phyloP scores from a whole-genome alignment of 139 green algal genomes.

The Micromonas pusilla region DNA sequence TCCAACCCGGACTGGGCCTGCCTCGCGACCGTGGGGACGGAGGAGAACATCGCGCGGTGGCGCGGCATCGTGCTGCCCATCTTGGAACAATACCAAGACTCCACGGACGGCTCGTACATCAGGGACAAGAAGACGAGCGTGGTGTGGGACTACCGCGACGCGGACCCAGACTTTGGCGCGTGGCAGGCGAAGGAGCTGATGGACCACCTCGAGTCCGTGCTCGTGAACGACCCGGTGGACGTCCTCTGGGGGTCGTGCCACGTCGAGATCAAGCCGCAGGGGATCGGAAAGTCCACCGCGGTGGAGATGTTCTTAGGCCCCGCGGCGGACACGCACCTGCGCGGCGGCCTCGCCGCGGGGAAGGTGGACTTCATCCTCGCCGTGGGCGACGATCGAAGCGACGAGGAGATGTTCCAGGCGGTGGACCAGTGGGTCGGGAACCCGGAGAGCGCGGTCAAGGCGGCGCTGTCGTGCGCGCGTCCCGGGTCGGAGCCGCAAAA shows the following conservation, averaged over 20 bases:
- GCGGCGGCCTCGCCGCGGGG: constrained; percentile 27
- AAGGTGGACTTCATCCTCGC: constrained; percentile 33
- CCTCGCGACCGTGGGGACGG: constrained; percentile 12
- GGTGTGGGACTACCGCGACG: constrained; percentile 91
- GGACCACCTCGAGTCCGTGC: constrained; percentile 92
- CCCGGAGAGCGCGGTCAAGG: background rate
- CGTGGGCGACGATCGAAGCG: constrained; percentile 91
- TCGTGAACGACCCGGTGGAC: constrained; percentile 82
- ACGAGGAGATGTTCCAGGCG: constrained; percentile 96
- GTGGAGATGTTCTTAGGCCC: constrained; percentile 61
- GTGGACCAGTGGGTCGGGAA: constrained; percentile 40
- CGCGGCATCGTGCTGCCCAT: constrained; percentile 38
- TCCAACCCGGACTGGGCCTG: constrained; percentile 7
- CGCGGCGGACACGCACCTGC: background rate
- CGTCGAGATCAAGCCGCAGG: constrained; percentile 88
- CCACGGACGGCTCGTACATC: constrained; percentile 86
- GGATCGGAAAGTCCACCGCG: constrained; percentile 69
- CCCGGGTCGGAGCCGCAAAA: background rate
- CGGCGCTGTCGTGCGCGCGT: background rate
- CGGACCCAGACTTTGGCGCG: constrained; percentile 91
- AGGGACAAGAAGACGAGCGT: constrained; percentile 84
- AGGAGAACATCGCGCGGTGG: constrained; percentile 12
- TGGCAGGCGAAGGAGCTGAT: constrained; percentile 99
- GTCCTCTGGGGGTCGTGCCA: constrained; percentile 65
- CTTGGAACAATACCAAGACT: constrained; percentile 76